A percentile compares a stretch with the other conserved stretches of the same genome.
Evolutionary conservation across 1,139 yeast species (phyloP).

Genomic region (Taiozyma sp.): DNA sequence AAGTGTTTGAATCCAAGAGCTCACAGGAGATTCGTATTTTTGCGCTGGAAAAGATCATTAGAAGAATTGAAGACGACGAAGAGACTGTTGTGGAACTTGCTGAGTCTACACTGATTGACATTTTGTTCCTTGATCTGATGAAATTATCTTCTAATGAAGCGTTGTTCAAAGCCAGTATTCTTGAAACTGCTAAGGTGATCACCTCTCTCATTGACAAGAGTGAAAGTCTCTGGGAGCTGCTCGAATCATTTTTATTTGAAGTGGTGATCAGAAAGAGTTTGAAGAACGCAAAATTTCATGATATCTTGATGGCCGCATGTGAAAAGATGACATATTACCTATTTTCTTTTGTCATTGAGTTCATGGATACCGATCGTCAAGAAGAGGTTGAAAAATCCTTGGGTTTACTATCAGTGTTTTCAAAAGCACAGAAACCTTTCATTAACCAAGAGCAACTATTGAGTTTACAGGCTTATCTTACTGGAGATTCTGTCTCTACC

Average conservation of each 20-base stretch:
- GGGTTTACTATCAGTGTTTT: constrained; percentile 48
- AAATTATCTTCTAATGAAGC: constrained; percentile 11
- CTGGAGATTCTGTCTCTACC: constrained; percentile 40
- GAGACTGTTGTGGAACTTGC: constrained; percentile 47
- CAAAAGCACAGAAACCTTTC: constrained; percentile 44
- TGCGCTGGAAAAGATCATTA: constrained; percentile 47
- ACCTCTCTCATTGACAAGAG: constrained; percentile 23
- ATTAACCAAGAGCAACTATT: constrained; percentile 63
- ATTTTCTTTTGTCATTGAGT: constrained; percentile 28
- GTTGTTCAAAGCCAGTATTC: constrained; percentile 15
- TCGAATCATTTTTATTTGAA: constrained; percentile 40
- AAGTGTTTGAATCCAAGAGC: constrained; percentile 39
- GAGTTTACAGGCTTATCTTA: constrained; percentile 54
- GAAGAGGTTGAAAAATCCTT: constrained; percentile 32
- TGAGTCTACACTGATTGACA: constrained; percentile 34
- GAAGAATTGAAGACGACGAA: constrained; percentile 68
- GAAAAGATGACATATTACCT: constrained; percentile 24
- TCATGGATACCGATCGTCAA: constrained; percentile 19
- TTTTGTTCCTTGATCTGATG: constrained; percentile 36
- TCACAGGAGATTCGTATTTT: constrained; percentile 33
- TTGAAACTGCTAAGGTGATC: constrained; percentile 2
- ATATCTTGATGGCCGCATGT: constrained; percentile 21
- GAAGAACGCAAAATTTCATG: constrained; percentile 17
- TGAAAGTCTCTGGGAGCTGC: constrained; percentile 35
- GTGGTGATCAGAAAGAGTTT: constrained; percentile 32